Evolutionary conservation across 2,329 filamentous ascomycete genomes (phyloP), one percentile per base, ranked within the genome.

Genomic region (Hawksworthiomyces lignivorus): DNA sequence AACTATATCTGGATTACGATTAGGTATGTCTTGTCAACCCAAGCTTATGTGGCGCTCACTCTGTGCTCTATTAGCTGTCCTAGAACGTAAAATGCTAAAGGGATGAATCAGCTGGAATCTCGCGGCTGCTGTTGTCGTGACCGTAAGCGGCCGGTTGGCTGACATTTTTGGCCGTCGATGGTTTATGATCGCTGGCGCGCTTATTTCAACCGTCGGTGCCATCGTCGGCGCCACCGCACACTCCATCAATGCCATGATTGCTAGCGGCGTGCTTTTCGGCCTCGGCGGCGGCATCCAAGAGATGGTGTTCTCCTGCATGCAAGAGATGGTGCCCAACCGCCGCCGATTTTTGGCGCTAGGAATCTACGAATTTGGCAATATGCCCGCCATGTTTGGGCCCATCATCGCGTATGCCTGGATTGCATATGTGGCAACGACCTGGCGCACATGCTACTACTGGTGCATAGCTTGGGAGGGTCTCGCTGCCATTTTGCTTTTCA

Each of bases 101-200:
- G 24, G 12, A 26, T n/a, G 15, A 11, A 10, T 35, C 27, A 45
- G 39, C 17, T 43, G 39, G 44, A 46, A 46, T 14, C n/a, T 46
- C 3, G 32, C 19, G 2, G 44, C 44, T 3, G 44, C 44, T 4
- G 39, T 46, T 10, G 15, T 46, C 5, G 39, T 46, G 11, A 46
- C 44, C 2, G 18, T 43, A 15, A 39, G 44, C 22, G 56, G 59
- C 14, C 55, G 62, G 20, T 52, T 65, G 10, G 59, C 60, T 2
- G 62, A 65, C 45, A 62, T 65, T 21, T 63, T 62, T 29, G 62
- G 62, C 7, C 48, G 60, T 14, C 55, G 61, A 22, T 63, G 55
- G 48, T 63, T 64, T 43, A 51, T 62, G 36, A 52, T 63, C 19
- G 50, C 54, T 5, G 62, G 62, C 2, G 56, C 59, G 7, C 27